Conservation (phyloP, 1,284 basidiomycete species). For the Trametes sp. region DNA sequence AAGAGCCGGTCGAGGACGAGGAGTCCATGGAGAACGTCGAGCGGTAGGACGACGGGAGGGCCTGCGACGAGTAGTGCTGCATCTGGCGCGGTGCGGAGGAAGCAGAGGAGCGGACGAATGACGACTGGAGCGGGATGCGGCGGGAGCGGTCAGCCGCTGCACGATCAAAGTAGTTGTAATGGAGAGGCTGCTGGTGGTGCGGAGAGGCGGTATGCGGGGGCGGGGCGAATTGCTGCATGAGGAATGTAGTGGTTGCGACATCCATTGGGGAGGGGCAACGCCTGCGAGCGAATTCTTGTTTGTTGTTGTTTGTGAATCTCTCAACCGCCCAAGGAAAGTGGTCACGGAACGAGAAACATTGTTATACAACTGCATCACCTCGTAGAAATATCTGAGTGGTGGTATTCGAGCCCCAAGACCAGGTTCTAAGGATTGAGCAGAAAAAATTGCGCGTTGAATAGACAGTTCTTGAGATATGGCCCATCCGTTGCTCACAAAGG, state of each 20-base stretch:
- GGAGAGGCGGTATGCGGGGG: constrained; percentile 20
- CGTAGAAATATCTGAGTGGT: no score
- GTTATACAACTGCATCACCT: no score
- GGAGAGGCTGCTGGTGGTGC: constrained; percentile 26
- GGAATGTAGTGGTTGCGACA: constrained; percentile 27
- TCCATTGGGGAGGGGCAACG: no score
- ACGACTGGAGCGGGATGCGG: constrained; percentile 32
- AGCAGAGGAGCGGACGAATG: constrained; percentile 37
- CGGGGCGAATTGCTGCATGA: constrained; percentile 28
- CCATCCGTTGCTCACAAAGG: no score
- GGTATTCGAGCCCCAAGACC: no score
- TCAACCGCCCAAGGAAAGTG: no score
- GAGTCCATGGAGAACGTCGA: constrained; percentile 24
- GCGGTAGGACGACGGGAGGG: constrained; percentile 24
- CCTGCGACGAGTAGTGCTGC: constrained; percentile 24
- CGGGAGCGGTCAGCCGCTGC: constrained; percentile 31
- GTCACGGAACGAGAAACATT: no score
- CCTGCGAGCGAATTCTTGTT: no score
- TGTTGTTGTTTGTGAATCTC: no score
- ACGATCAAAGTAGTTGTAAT: constrained; percentile 30
- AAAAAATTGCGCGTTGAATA: no score
- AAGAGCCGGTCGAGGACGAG: constrained; percentile 31
- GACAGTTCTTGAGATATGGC: no score
- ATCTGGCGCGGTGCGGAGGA: constrained; percentile 35
- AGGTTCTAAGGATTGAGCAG: no score